Evolutionary conservation across 148 eudicot species (phyloP).

Genomic region (Rhododendron williamsianum): DNA sequence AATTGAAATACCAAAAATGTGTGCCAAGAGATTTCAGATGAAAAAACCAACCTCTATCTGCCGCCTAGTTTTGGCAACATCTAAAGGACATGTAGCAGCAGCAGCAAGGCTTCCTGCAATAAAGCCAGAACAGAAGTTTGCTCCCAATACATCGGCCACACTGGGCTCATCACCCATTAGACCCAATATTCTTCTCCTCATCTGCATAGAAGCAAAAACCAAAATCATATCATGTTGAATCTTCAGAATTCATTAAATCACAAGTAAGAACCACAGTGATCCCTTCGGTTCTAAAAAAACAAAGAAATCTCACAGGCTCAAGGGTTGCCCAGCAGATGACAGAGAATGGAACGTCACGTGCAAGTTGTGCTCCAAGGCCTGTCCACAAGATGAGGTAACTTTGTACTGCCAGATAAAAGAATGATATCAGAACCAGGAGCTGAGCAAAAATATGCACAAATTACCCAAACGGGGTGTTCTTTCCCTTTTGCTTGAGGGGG

Average conservation of each 20-base stretch:
- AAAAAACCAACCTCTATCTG: constrained; percentile 72
- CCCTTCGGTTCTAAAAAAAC: not conserved
- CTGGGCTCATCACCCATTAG: constrained; percentile 45
- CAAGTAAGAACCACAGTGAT: not conserved
- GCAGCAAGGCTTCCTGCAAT: constrained; percentile 87
- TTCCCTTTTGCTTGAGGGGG: not conserved
- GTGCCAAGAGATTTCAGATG: not conserved
- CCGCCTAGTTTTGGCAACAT: constrained; percentile 88
- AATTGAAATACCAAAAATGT: not conserved
- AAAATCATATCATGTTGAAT: not conserved
- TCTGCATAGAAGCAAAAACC: constrained; percentile 33
- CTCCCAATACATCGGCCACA: constrained; percentile 47
- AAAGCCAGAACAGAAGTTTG: constrained; percentile 87
- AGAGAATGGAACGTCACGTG: constrained; percentile 93
- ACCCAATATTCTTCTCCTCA: constrained; percentile 46
- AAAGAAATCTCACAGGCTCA: constrained; percentile 60
- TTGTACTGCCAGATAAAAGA: constrained; percentile 35
- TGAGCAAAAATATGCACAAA: not conserved
- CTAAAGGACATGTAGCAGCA: constrained; percentile 79
- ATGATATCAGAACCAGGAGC: constrained; percentile 9
- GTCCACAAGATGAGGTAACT: constrained; percentile 78
- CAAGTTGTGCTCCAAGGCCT: constrained; percentile 91
- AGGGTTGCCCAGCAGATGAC: constrained; percentile 91
- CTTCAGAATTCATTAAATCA: not conserved
- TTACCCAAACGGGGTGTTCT: too few species aligned